phyloP scores from a whole-genome alignment of 345 rosid species.

The Eucalyptus dawsonii region DNA sequence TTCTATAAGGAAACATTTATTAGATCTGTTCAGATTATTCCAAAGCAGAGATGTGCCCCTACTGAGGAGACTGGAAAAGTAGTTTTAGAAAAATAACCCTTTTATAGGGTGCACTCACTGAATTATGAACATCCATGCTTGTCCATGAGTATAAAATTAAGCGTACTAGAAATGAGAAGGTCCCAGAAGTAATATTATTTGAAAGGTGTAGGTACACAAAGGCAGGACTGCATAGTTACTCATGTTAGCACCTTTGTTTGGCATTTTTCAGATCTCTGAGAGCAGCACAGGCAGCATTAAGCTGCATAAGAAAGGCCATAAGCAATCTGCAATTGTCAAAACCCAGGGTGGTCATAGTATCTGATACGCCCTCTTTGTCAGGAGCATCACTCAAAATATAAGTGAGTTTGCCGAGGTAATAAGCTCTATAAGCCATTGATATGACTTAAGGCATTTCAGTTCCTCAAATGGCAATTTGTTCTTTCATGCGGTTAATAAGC shows the following conservation, averaged over 20 bases:
- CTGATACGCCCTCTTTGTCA: slow-evolving; percentile 79
- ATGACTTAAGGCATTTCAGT: not conserved
- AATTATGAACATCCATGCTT: not conserved
- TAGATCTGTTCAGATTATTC: not conserved
- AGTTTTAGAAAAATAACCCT: not conserved
- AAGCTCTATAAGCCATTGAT: not conserved
- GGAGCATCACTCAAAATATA: slow-evolving; percentile 30
- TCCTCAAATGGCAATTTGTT: not conserved
- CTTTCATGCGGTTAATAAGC: not conserved
- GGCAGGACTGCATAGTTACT: not conserved
- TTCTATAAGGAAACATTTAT: not conserved
- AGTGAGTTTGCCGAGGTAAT: slow-evolving; percentile 81
- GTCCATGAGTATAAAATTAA: not conserved
- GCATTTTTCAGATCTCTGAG: slow-evolving; percentile 54
- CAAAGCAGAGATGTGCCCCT: not conserved
- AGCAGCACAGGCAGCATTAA: slow-evolving; percentile 60
- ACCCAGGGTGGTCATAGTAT: slow-evolving; percentile 69
- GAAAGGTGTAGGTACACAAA: not conserved
- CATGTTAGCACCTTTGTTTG: not conserved
- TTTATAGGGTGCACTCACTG: not conserved
- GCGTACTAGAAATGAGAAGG: not conserved
- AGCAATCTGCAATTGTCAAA: slow-evolving; percentile 20
- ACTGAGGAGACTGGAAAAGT: not conserved
- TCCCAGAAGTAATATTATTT: not conserved
- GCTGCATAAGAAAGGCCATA: slow-evolving; percentile 52